Base-by-base conservation (phyloP, 164 flowering plant genomes). In the Akebia trifoliata region DNA sequence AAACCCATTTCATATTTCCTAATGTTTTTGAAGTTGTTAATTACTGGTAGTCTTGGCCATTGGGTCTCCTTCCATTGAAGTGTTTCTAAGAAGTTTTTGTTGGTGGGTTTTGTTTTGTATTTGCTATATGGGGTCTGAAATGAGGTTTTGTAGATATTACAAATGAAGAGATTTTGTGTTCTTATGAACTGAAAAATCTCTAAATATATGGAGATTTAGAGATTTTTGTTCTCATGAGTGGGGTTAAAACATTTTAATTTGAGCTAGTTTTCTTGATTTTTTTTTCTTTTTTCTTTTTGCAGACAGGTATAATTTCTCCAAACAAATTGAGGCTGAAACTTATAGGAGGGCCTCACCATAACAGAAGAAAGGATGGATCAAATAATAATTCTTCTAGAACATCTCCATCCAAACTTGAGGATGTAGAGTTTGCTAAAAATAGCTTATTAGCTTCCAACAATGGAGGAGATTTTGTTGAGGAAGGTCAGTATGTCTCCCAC, bases 271-370 rank as follows among this genome's bases (percentile, higher is more conserved):
- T 2, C 42, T 12, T 14, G 14, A 26, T 45, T 22, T 34, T 47
- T 54, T 18, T 29, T 21, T 55, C 20, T 32, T 54, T 56, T 40
- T 61, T 10, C 42, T 17, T 12, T 18, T 28, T 76, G 71, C 72
- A 88, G 98, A 77, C 74, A 62, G 96, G 96, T 14, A 72, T 88
- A 31, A 80, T 86, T 44, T 91, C 98, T 50, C 98, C 98, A 20
- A 88, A 84, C 74, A 91, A 91, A 61, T 59, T 91, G 75, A 78
- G 97, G 77, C 80, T 87, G 86, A 91, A 83, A 74, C 87, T 91
- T 6, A 69, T 84, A 32, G 92, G 94, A 45, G 90, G 94, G 29
- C 69, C 80, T 56, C 80, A 71, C 56, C 53, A 77, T 65, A 74
- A 70, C 35, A 79, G 66, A 60, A 84, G 78, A 65, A 83, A 81